Evolutionary conservation across 2,329 filamentous ascomycete genomes (phyloP).

Genomic region (Monilinia aucupariae): DNA sequence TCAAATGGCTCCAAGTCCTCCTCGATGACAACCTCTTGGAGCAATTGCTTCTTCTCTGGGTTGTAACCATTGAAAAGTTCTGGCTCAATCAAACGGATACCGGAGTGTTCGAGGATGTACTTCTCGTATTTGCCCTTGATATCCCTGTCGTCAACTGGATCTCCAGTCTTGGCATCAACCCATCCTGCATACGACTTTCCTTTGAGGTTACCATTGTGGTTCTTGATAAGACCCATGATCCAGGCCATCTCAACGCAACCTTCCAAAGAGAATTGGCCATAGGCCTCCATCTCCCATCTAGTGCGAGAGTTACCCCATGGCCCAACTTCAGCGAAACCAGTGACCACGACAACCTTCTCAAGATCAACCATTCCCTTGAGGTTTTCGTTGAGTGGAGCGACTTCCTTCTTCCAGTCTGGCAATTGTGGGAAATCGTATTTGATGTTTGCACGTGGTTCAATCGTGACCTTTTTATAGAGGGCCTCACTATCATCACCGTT

Average conservation of each 20-base stretch:
- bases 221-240: constrained; percentile 99
- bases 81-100: constrained; percentile 95
- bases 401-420: constrained; percentile 85
- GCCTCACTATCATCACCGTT: constrained; percentile 90
- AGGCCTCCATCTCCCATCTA: constrained; percentile 98
- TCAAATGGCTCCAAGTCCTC: constrained; percentile 97
- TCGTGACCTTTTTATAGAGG: constrained; percentile 88
- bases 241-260: constrained; percentile 99
- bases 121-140: constrained; percentile 98
- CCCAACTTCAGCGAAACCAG: constrained; percentile 91
- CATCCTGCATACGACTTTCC: constrained; percentile 94
- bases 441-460: constrained; percentile 93
- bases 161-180: constrained; percentile 90
- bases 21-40: constrained; percentile 96
- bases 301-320: constrained; percentile 99
- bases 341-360: constrained; percentile 95
- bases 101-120: constrained; percentile 89
- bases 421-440: constrained; percentile 92
- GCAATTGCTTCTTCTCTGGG: constrained; percentile 95
- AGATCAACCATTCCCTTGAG: constrained; percentile 98
- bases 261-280: constrained; percentile 93
- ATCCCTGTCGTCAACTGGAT: constrained; percentile 97
- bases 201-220: constrained; percentile 94
- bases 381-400: constrained; percentile 79
- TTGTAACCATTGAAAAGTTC: constrained; percentile 97